Base-by-base conservation (phyloP, 441 rosid genomes). In the Erodium chrysanthum region DNA sequence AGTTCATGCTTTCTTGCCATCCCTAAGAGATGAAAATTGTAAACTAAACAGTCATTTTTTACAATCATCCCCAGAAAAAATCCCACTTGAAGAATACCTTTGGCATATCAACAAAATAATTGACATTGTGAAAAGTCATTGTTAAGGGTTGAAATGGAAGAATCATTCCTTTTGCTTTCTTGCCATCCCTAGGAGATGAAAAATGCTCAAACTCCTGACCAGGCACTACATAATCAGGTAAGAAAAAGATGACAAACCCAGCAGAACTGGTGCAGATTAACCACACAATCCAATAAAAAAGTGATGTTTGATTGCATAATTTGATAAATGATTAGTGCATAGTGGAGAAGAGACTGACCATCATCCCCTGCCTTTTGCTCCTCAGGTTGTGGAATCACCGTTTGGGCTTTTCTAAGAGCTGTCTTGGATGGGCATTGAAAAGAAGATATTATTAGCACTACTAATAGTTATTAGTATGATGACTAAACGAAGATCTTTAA, bases 21-120 rank as follows among this genome's bases (percentile, higher is more conserved):
- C n/a, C n/a, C n/a, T n/a, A n/a, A n/a, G n/a, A n/a, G n/a, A n/a
- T n/a, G n/a, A n/a, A n/a, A n/a, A n/a, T n/a, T n/a, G n/a, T n/a
- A n/a, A n/a, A n/a, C n/a, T n/a, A n/a, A n/a, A n/a, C n/a, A n/a
- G n/a, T n/a, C n/a, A 2, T 6, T 29, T 2, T 29, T 29, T 3
- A 29, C 33, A 29, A 29, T 29, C 5, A 29, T 2, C 33, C 33
- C n/a, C 0, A 29, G 5, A 40, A 44, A 44, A 5, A 12, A 73
- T 70, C 50, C 14, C 58, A 66, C 17, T 14, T 46, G 65, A 59
- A 72, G 66, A 67, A 46, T 64, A 86, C 98, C 92, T 83, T 77
- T 52, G 98, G 97, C 94, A 89, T 87, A 77, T 93, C 95, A 68
- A 93, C 98, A 66, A 73, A 93, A 84, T 93, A 93, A 76, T 87